phyloP scores from a whole-genome alignment of 2,329 filamentous ascomycete species.

The Tolypocladium endophyticum region DNA sequence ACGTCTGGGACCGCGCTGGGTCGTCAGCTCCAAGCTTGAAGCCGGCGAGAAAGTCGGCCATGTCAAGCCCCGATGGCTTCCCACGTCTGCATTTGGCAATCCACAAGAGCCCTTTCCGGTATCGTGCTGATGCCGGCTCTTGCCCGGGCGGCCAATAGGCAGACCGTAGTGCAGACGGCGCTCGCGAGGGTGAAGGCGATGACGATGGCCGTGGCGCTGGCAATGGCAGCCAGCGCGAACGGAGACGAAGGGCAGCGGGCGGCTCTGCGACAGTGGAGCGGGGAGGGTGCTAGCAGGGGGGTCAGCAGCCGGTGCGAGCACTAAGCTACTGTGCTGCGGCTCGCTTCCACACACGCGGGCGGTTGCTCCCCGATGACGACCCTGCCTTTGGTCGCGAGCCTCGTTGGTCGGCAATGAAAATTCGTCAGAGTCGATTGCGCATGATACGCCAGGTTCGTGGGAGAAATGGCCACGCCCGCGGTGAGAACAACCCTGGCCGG shows the following conservation, averaged over 20 bases:
- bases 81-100: constrained; percentile 5
- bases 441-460: neutral
- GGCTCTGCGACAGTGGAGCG: neutral
- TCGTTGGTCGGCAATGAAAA: neutral
- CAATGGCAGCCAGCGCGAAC: neutral
- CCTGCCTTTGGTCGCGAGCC: neutral
- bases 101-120: constrained; percentile 8
- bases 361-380: neutral
- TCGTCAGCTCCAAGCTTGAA: constrained; percentile 18
- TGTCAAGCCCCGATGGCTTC: constrained; percentile 7
- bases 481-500: too few relatives aligned
- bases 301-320: too few relatives aligned
- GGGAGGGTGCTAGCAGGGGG: neutral
- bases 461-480: neutral
- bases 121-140: constrained; percentile 7
- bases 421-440: neutral
- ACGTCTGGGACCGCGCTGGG: constrained; percentile 9
- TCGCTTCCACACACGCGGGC: neutral
- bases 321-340: neutral
- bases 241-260: neutral
- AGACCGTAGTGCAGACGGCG: neutral
- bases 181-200: constrained; percentile 1
- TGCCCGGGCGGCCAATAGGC: constrained; percentile 6
- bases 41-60: constrained; percentile 28
- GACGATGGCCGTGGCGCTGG: neutral